Evolutionary conservation across 805 yeast species (phyloP).

Genomic region (Monosporozyma servazzii): DNA sequence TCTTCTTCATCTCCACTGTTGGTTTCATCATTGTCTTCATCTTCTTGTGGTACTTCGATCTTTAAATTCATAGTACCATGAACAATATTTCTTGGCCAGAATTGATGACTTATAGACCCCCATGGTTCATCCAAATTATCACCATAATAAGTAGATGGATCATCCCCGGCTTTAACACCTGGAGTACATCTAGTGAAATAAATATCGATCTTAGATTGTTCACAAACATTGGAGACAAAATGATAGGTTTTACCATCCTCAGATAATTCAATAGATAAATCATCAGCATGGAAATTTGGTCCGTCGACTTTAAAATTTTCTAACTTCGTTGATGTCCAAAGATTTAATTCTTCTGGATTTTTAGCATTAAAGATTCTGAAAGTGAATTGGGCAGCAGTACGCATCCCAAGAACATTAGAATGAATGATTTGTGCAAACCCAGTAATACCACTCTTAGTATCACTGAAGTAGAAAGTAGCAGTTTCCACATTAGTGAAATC

Average conservation of each 20-base stretch:
- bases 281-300: constrained; percentile 69
- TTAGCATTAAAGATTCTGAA: constrained; percentile 54
- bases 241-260: constrained; percentile 47
- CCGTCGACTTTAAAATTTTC: constrained; percentile 70
- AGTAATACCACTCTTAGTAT: constrained; percentile 48
- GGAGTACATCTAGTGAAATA: constrained; percentile 51
- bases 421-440: constrained; percentile 95
- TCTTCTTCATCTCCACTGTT: constrained; percentile 12
- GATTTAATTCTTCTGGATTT: constrained; percentile 19
- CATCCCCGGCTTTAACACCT: constrained; percentile 83
- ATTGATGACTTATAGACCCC: constrained; percentile 94
- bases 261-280: constrained; percentile 52
- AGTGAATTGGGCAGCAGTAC: constrained; percentile 88
- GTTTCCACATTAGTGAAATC: constrained; percentile 88
- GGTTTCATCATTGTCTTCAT: constrained; percentile 11
- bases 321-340: constrained; percentile 90
- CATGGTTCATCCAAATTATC: constrained; percentile 78
- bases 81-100: constrained; percentile 86
- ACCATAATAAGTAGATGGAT: constrained; percentile 83
- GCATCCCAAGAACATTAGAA: constrained; percentile 81
- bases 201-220: constrained; percentile 64
- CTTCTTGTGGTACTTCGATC: constrained; percentile 17
- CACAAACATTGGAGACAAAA: constrained; percentile 54
- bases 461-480: constrained; percentile 79
- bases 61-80: constrained; percentile 51